phyloP scores from a whole-genome alignment of 1,284 basidiomycete genomes.

The Hemileia vastatrix region DNA sequence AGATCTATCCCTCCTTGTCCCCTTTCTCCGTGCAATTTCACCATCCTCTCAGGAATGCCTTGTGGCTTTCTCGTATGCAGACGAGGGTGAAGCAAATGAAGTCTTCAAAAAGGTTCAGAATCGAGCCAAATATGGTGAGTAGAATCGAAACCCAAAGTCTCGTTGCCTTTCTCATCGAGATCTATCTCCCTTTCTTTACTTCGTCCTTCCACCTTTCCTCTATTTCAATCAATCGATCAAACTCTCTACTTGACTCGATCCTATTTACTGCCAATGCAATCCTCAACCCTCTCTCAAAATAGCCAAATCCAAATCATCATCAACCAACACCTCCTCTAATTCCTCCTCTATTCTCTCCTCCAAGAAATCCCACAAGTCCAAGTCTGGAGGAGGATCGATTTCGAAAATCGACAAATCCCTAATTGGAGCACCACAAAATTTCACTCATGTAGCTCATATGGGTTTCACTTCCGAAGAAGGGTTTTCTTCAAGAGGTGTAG shows the following conservation, averaged over 20 bases:
- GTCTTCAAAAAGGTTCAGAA: slow-evolving; percentile 76
- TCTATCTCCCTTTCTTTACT: no score
- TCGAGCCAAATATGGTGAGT: slow-evolving; percentile 56
- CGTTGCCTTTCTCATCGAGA: no score
- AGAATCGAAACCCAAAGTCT: no score
- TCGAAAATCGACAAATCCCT: slow-evolving; percentile 82
- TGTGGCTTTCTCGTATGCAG: slow-evolving; percentile 82
- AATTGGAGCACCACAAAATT: slow-evolving; percentile 70
- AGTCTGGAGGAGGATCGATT: slow-evolving; percentile 49
- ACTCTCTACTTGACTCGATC: no score
- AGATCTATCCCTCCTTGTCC: slow-evolving; percentile 2
- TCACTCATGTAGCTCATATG: slow-evolving; percentile 89
- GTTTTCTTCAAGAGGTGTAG: slow-evolving; percentile 77
- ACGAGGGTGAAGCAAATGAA: slow-evolving; percentile 74
- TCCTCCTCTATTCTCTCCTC: slow-evolving; percentile 56
- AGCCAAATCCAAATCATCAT: slow-evolving; percentile 30
- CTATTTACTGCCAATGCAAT: no score
- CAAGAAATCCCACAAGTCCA: slow-evolving; percentile 52
- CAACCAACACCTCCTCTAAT: slow-evolving; percentile 42
- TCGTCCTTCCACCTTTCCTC: no score
- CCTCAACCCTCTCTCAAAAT: no score
- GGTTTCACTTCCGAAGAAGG: slow-evolving; percentile 78
- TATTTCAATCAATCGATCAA: no score
- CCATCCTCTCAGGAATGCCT: slow-evolving; percentile 57
- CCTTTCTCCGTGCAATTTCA: background rate